Percentiles rank a stretch among this genome's conserved stretches.
Conservation (phyloP, 2,329 filamentous ascomycete species). For the Aspergillus melleus region DNA sequence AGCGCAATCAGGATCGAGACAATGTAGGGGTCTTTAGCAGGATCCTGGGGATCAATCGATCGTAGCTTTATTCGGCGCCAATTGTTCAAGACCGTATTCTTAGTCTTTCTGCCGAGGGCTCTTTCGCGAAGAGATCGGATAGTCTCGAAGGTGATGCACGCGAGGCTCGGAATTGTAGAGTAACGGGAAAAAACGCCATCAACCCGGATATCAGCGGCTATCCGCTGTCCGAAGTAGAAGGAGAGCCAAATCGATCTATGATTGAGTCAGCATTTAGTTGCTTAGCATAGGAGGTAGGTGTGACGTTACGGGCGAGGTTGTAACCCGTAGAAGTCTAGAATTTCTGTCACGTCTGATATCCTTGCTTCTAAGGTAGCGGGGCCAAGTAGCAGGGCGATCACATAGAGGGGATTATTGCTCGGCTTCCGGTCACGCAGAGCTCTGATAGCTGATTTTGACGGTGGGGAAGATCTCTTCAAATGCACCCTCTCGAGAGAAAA, state of each 20-base stretch:
- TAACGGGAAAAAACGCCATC: background rate
- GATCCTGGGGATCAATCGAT: background rate
- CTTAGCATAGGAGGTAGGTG: too few relatives aligned
- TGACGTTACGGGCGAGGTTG: background rate
- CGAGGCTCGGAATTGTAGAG: background rate
- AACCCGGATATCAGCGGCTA: background rate
- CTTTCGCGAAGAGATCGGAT: background rate
- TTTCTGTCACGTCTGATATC: background rate
- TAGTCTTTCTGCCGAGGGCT: background rate
- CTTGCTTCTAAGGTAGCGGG: background rate
- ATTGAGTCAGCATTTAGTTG: too few relatives aligned
- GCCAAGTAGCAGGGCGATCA: background rate
- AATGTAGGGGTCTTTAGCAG: background rate
- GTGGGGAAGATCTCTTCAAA: too few relatives aligned
- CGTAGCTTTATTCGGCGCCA: background rate
- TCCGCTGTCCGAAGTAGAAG: background rate
- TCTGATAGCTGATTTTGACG: too few relatives aligned
- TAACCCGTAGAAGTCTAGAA: slow-evolving; percentile 1
- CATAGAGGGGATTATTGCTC: background rate
- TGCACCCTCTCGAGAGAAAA: too few relatives aligned
- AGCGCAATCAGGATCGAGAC: slow-evolving; percentile 3
- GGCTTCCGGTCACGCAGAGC: background rate
- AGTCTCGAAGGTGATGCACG: slow-evolving; percentile 3
- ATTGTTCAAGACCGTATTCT: background rate
- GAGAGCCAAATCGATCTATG: background rate